phyloP scores from a whole-genome alignment of 352 stramenopile species.

The Peronospora destructor region DNA sequence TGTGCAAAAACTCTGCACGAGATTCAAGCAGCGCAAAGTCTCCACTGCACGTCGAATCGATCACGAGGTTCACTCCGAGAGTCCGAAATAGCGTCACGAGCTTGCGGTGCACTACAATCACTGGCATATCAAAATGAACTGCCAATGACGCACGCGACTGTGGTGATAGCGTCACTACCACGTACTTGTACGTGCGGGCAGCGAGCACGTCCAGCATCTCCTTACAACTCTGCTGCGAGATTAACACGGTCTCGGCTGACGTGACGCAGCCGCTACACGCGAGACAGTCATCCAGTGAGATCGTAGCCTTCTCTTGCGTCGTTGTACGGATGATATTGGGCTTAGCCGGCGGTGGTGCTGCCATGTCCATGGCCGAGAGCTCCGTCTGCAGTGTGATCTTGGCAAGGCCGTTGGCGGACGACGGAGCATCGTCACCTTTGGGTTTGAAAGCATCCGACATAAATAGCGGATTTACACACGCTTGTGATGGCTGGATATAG shows the following conservation, averaged over 20 bases:
- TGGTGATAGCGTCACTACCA: conserved; percentile 87
- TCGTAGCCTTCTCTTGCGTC: conserved; percentile 81
- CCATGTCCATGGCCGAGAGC: conserved; percentile 53
- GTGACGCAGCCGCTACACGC: conserved; percentile 96
- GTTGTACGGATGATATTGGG: conserved; percentile 77
- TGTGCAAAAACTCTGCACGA: conserved; percentile 84
- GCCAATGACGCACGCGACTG: conserved; percentile 85
- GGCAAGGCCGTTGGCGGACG: conserved; percentile 31
- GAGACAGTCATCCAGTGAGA: conserved; percentile 95
- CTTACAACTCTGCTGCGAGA: conserved; percentile 92
- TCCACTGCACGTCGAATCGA: conserved; percentile 87
- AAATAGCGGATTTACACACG: conserved; percentile 92
- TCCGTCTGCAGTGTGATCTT: conserved; percentile 80
- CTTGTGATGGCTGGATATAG: conserved; percentile 91
- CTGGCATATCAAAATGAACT: conserved; percentile 63
- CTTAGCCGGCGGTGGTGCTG: conserved; percentile 32
- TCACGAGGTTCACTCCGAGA: conserved; percentile 86
- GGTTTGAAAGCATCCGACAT: conserved; percentile 32
- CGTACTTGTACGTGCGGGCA: conserved; percentile 36
- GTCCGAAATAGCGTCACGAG: conserved; percentile 69
- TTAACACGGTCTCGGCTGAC: conserved; percentile 96
- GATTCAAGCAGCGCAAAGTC: conserved; percentile 92
- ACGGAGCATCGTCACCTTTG: conserved; percentile 1
- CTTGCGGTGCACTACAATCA: conserved; percentile 60
- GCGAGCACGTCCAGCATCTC: conserved; percentile 74